These are phyloP conservation scores for Solidago caesia DNA, from an alignment of 129 eudicot genomes.

Conservation along the genomic window DNA sequence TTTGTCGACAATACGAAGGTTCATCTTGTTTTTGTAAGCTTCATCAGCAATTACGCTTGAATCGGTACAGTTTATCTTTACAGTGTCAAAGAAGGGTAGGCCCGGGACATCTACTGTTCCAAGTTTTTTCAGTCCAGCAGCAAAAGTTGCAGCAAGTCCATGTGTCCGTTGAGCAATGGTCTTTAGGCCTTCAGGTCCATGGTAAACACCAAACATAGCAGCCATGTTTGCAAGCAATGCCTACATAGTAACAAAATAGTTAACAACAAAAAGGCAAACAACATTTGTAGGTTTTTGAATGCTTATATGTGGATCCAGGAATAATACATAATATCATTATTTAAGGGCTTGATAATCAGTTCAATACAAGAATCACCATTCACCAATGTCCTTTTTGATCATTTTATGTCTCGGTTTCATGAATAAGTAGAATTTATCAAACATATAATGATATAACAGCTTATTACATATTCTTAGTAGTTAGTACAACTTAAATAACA, in stretches of 20 bases:
- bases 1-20: conserved; percentile 73
- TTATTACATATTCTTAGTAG: too few relatives aligned
- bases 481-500: background rate
- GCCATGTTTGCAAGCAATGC: conserved; percentile 99
- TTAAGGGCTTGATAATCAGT: background rate
- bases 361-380: background rate
- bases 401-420: background rate
- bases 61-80: conserved; percentile 72
- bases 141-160: conserved; percentile 86
- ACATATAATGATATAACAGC: background rate
- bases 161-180: conserved; percentile 79
- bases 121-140: conserved; percentile 77
- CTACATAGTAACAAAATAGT: conserved; percentile 39
- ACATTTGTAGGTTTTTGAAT: background rate
- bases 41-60: conserved; percentile 72
- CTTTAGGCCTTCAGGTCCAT: conserved; percentile 95
- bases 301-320: background rate
- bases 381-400: background rate
- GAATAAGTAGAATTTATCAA: background rate
- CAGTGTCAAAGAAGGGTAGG: conserved; percentile 86
- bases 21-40: conserved; percentile 77
- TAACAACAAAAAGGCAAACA: conserved; percentile 13
- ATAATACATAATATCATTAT: too few relatives aligned
- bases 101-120: conserved; percentile 82
- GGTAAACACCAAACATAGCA: conserved; percentile 93